Conservation (phyloP, 306 rosid species). For the Lagenaria siceraria region DNA sequence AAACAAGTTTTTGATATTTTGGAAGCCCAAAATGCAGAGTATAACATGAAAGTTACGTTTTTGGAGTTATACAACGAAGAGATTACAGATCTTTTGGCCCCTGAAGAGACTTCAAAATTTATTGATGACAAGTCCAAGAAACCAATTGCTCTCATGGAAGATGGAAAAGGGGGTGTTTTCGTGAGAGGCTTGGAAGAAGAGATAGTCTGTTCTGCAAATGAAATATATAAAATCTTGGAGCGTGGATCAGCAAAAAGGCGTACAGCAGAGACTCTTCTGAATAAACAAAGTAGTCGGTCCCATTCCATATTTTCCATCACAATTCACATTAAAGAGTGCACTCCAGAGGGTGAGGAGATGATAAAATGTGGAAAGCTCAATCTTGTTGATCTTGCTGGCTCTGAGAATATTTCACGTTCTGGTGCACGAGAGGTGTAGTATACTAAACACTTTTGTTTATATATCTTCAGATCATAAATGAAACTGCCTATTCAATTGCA, state of each 20-base stretch:
- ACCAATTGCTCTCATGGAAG: conserved; percentile 99
- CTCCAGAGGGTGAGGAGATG: conserved; percentile 99
- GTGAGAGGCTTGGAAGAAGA: conserved; percentile 99
- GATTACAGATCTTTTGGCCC: conserved; percentile 87
- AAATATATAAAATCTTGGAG: conserved; percentile 95
- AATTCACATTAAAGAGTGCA: conserved; percentile 94
- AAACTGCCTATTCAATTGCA: background rate
- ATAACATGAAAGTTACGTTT: conserved; percentile 95
- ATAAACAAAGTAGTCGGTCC: conserved; percentile 98
- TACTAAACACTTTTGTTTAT: conserved; percentile 2
- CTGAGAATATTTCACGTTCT: conserved; percentile 98
- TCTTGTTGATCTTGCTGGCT: conserved; percentile 98
- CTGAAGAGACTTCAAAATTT: conserved; percentile 72
- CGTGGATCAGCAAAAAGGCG: conserved; percentile 97
- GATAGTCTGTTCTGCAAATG: conserved; percentile 95
- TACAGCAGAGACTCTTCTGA: conserved; percentile 97
- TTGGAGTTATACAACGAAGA: conserved; percentile 97
- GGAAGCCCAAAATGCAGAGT: conserved; percentile 94
- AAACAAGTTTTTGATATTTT: conserved; percentile 87
- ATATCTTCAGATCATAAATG: conserved; percentile 1
- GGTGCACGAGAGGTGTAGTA: conserved; percentile 94
- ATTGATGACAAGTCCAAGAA: conserved; percentile 85
- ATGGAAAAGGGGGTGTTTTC: conserved; percentile 96
- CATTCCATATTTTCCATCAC: conserved; percentile 99
- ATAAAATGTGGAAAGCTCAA: conserved; percentile 96